These are phyloP conservation scores for Colletotrichum lentis DNA, from an alignment of 2,329 filamentous ascomycete species.

Conservation along the genomic window DNA sequence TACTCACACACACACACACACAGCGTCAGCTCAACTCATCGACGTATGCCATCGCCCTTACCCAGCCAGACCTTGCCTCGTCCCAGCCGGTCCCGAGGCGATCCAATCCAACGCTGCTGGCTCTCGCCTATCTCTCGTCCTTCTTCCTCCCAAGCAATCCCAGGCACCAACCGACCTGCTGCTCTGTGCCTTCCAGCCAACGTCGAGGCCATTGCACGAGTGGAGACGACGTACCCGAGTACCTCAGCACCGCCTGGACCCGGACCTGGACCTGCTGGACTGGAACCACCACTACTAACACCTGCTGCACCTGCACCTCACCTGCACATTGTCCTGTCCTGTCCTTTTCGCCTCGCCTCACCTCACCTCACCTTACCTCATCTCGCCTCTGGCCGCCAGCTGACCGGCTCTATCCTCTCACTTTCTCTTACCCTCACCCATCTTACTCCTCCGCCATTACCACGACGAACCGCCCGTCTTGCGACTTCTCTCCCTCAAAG, in stretches of 20 bases:
- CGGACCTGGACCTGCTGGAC: constrained; percentile 16
- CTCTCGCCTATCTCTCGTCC: constrained; percentile 2
- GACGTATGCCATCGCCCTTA: not conserved
- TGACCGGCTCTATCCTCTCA: not conserved
- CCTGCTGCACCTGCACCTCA: constrained; percentile 4
- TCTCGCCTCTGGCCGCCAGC: too few species aligned
- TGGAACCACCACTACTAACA: constrained; percentile 5
- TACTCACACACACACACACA: too few species aligned
- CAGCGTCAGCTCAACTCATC: too few species aligned
- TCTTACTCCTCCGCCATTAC: not conserved
- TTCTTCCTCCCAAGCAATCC: constrained; percentile 7
- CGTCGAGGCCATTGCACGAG: not conserved
- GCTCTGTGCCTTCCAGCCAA: constrained; percentile 4
- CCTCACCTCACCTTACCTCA: constrained; percentile 19
- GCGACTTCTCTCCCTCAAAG: not conserved
- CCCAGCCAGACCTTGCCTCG: not conserved
- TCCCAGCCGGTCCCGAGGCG: too few species aligned
- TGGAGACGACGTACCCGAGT: not conserved
- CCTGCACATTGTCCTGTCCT: constrained; percentile 14
- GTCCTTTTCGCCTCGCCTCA: constrained; percentile 1
- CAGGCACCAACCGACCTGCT: constrained; percentile 5
- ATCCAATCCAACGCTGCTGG: constrained; percentile 23
- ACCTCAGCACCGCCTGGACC: constrained; percentile 8
- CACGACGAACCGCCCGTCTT: not conserved
- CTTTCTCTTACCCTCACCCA: not conserved